Conservation (phyloP, 2,329 filamentous ascomycete genomes). For the Aspergillus uvarum region DNA sequence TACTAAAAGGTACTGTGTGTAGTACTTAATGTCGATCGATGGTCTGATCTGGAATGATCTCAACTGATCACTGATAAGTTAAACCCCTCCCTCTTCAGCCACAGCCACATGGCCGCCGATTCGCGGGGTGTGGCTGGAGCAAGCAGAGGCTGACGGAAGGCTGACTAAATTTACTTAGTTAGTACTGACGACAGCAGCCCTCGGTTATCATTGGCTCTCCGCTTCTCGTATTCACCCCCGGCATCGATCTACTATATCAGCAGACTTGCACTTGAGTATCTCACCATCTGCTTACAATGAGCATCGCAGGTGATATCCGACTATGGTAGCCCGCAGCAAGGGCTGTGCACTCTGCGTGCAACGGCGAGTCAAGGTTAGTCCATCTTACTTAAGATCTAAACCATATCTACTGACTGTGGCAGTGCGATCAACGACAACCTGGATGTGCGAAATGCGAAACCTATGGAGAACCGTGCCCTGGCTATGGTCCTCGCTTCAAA, state of each 20-base stretch:
- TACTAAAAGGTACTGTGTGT: not conserved
- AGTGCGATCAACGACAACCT: constrained; percentile 38
- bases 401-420: constrained; percentile 5
- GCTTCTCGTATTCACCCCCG: not conserved
- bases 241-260: not conserved
- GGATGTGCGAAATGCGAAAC: constrained; percentile 35
- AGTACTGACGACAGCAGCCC: not conserved
- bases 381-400: not conserved
- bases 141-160: not conserved
- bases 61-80: not conserved
- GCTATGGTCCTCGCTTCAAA: constrained; percentile 35
- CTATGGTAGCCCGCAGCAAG: constrained; percentile 29
- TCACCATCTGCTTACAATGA: not conserved
- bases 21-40: not conserved
- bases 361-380: constrained; percentile 29
- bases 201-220: not conserved
- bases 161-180: not conserved
- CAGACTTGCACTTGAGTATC: not conserved
- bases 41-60: not conserved
- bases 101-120: not conserved
- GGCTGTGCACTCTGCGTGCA: constrained; percentile 30
- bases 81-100: not conserved
- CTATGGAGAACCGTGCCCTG: constrained; percentile 34
- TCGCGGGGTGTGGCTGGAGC: not conserved
- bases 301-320: not conserved